phyloP scores from a whole-genome alignment of 495 filamentous ascomycete genomes.

The Xylaria sp. region DNA sequence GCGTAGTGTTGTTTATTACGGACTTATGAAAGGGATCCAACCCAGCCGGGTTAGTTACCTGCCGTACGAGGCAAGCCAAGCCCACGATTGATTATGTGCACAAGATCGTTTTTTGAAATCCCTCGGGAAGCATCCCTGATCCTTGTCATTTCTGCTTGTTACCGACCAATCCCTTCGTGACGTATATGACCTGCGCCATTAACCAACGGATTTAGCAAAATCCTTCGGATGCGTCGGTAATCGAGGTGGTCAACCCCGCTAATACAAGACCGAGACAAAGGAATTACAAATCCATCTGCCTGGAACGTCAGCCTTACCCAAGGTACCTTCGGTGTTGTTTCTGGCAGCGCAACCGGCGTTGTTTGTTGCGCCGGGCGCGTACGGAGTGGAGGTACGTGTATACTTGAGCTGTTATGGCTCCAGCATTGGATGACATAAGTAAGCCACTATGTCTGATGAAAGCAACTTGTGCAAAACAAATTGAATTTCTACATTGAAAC shows the following conservation, averaged over 20 bases:
- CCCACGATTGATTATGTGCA: constrained; percentile 16
- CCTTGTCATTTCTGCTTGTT: not conserved
- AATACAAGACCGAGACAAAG: not conserved
- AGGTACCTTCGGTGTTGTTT: not conserved
- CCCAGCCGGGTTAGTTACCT: constrained; percentile 2
- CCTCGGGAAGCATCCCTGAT: constrained; percentile 20
- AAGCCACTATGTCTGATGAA: not conserved
- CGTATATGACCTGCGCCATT: constrained; percentile 19
- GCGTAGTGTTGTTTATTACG: not conserved
- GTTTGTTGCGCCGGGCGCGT: not conserved
- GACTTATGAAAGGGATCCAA: not conserved
- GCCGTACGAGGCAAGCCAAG: constrained; percentile 3
- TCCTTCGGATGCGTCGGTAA: constrained; percentile 28
- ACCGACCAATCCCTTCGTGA: constrained; percentile 20
- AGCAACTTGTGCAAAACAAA: not conserved
- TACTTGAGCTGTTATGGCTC: not conserved
- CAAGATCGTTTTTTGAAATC: not conserved
- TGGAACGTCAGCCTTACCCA: constrained; percentile 6
- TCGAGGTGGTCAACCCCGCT: constrained; percentile 4
- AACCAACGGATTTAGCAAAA: constrained; percentile 16
- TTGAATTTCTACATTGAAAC: not conserved
- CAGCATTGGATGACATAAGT: not conserved
- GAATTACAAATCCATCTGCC: constrained; percentile 13
- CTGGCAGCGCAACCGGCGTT: not conserved
- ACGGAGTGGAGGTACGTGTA: not conserved